phyloP scores from a whole-genome alignment of 805 yeast species.

The Pichia cabralensis region DNA sequence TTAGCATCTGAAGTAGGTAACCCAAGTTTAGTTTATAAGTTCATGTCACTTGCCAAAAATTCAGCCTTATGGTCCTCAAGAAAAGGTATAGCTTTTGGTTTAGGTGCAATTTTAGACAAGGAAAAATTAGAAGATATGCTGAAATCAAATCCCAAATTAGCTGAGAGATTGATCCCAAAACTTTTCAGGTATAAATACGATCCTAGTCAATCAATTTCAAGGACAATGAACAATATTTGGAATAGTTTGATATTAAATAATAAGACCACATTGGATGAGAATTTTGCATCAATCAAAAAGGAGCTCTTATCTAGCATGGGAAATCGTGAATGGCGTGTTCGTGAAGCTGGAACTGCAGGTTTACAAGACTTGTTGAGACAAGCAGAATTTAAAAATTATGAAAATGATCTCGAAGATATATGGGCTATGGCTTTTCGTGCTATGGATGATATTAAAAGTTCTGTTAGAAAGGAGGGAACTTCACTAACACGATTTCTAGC shows the following conservation, averaged over 20 bases:
- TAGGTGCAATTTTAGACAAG: conserved; percentile 76
- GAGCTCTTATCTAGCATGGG: conserved; percentile 66
- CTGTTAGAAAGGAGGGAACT: conserved; percentile 76
- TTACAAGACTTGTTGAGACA: conserved; percentile 58
- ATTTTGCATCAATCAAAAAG: conserved; percentile 48
- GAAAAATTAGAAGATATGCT: conserved; percentile 59
- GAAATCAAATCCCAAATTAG: conserved; percentile 39
- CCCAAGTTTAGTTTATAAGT: conserved; percentile 85
- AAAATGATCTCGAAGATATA: conserved; percentile 46
- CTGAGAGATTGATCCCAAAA: conserved; percentile 65
- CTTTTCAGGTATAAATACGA: conserved; percentile 79
- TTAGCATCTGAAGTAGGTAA: conserved; percentile 94
- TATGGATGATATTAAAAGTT: conserved; percentile 90
- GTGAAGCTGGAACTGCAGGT: conserved; percentile 79
- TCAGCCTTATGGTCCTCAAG: conserved; percentile 88
- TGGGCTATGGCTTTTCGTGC: conserved; percentile 86
- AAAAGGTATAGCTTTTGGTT: conserved; percentile 89
- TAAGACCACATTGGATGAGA: conserved; percentile 39
- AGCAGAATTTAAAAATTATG: conserved; percentile 44
- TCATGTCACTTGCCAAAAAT: conserved; percentile 83
- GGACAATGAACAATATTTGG: conserved; percentile 89
- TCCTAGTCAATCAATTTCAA: conserved; percentile 64
- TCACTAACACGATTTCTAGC: conserved; percentile 60
- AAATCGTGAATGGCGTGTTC: conserved; percentile 81
- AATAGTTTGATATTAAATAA: conserved; percentile 50